Evolutionary conservation across 768 basidiomycete species (phyloP), one percentile per base, ranked within the genome.

Genomic region (Stropharia rugosoannulata): DNA sequence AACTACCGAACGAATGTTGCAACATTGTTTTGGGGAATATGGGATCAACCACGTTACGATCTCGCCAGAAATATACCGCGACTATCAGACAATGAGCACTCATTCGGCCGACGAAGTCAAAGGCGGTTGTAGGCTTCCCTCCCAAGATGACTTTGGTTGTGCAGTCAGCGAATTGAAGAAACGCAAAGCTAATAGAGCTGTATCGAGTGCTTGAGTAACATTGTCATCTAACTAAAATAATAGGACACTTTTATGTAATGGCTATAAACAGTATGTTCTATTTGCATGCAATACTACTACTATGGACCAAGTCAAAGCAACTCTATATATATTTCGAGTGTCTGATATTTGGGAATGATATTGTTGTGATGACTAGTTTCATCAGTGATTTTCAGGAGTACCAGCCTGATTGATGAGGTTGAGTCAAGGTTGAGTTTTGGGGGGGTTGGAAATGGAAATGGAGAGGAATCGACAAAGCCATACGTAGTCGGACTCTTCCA

Each of bases 41-140:
- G 81, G 81, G 5, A 76, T 83, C 49, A 75, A 66, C 51, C 81
- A 83, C 68, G 80, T 81, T 48, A 83, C 81, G 10, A 81, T 83
- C 51, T 78, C 80, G 5, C 80, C 80, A 18, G 80, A 82, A 64
- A 71, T 79, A 37, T 67, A 69, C 7, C 69, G 70, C 38, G 70
- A 73, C 51, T 64, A 63, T 55, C 69, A 67, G 46, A 55, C 69
- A 12, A 29, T 52, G n/a, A 65, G 66, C 56, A 66, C 69, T n/a
- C 59, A 64, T n/a, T 57, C 64, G 1, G 68, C 63, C 29, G 72
- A 71, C 15, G 68, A 70, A 27, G 32, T 62, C 19, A 41, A 64
- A 18, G 62, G 62, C 7, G 64, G 70, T 16, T 76, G 76, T 62
- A 65, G 70, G 16, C 62, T 73, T 3, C 69, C 73, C 11, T 73